Conservation (phyloP, 2,329 filamentous ascomycete species). For the Juglanconis juglandina region DNA sequence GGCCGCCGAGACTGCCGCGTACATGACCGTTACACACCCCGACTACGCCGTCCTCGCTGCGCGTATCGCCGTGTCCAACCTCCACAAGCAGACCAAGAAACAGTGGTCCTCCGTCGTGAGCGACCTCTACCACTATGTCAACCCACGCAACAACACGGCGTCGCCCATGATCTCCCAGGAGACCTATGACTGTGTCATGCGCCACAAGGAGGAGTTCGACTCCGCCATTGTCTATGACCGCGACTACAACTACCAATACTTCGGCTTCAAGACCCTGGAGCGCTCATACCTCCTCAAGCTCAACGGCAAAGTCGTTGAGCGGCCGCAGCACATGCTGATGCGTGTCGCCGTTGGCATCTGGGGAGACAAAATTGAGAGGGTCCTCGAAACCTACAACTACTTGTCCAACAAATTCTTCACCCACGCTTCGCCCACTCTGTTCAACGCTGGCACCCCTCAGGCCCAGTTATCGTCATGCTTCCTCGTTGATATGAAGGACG, state of each 20-base stretch:
- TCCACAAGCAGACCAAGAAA: conserved; percentile 99
- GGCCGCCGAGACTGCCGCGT: conserved; percentile 97
- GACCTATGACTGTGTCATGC: conserved; percentile 91
- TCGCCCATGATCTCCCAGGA: conserved; percentile 94
- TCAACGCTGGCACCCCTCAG: conserved; percentile 94
- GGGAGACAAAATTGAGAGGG: conserved; percentile 89
- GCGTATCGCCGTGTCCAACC: conserved; percentile 97
- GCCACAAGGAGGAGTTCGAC: conserved; percentile 94
- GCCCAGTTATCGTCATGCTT: conserved; percentile 97
- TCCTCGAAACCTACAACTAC: conserved; percentile 95
- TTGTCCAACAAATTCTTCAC: conserved; percentile 99
- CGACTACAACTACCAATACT: conserved; percentile 99
- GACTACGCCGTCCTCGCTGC: conserved; percentile 98
- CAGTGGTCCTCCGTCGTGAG: conserved; percentile 95
- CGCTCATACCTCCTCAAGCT: conserved; percentile 95
- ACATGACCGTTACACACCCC: conserved; percentile 99
- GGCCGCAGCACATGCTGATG: conserved; percentile 99
- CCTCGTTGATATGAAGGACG: conserved; percentile 98
- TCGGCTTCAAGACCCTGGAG: conserved; percentile 98
- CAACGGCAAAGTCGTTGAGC: conserved; percentile 91
- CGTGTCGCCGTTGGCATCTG: conserved; percentile 96
- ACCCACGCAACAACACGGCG: conserved; percentile 78
- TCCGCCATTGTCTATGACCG: conserved; percentile 98
- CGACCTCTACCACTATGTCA: conserved; percentile 93
- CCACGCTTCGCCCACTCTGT: conserved; percentile 94